Evolutionary conservation across 768 basidiomycete genomes (phyloP).

Genomic region (Leccinum arenicola): DNA sequence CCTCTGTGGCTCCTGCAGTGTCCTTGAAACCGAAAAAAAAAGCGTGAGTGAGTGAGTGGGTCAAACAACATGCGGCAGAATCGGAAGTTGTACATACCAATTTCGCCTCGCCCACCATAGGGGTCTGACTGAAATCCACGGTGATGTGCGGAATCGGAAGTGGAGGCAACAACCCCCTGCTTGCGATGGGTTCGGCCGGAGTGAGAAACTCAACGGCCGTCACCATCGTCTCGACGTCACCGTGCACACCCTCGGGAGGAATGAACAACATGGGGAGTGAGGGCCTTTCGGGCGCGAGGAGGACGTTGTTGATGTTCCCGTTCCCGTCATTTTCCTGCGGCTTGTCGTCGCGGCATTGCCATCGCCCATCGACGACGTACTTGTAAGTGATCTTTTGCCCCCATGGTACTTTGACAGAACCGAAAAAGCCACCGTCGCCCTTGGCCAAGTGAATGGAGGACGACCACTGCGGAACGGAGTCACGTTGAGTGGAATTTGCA

Average conservation of each 20-base stretch:
- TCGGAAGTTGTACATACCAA: constrained; percentile 10
- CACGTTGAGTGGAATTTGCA: constrained; percentile 5
- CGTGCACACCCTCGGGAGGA: background rate
- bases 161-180: constrained; percentile 9
- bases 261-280: constrained; percentile 5
- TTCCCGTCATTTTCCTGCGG: constrained; percentile 59
- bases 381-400: constrained; percentile 67
- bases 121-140: constrained; percentile 27
- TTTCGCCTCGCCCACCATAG: constrained; percentile 20
- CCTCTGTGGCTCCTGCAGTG: constrained; percentile 23
- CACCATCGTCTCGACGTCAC: constrained; percentile 24
- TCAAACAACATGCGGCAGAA: background rate
- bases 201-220: constrained; percentile 25
- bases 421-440: constrained; percentile 54
- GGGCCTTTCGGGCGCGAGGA: constrained; percentile 50
- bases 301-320: constrained; percentile 73
- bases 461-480: constrained; percentile 48
- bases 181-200: constrained; percentile 7
- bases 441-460: constrained; percentile 53
- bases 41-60: background rate
- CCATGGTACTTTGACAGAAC: constrained; percentile 55
- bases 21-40: constrained; percentile 13
- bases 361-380: constrained; percentile 74
- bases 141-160: constrained; percentile 20
- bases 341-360: constrained; percentile 51